Conservation (phyloP, 345 rosid genomes). For the Lepidium africanum region DNA sequence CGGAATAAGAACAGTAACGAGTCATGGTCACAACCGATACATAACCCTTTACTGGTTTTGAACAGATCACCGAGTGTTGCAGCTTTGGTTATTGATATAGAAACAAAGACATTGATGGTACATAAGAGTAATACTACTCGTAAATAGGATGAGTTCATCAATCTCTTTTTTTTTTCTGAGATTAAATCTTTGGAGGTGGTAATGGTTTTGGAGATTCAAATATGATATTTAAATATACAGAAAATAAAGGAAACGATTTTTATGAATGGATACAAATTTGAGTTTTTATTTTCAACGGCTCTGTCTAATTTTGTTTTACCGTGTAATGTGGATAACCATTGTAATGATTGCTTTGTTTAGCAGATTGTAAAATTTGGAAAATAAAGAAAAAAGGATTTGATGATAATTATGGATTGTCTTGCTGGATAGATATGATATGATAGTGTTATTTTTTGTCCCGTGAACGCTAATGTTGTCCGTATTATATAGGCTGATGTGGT, state of each 20-base stretch:
- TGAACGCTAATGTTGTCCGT: constrained; percentile 5
- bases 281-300: constrained; percentile 1
- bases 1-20: constrained; percentile 57
- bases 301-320: constrained; percentile 8
- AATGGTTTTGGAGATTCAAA: constrained; percentile 13
- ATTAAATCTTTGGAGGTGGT: constrained; percentile 12
- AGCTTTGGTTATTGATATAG: constrained; percentile 10
- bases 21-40: constrained; percentile 65
- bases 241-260: background rate
- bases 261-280: constrained; percentile 13
- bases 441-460: background rate
- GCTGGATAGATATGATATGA: constrained; percentile 2
- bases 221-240: constrained; percentile 9
- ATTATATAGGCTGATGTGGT: background rate
- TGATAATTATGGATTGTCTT: background rate
- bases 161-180: constrained; percentile 4
- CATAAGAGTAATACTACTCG: constrained; percentile 26
- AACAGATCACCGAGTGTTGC: constrained; percentile 28
- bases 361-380: background rate
- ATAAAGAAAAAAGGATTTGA: background rate
- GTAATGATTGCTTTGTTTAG: background rate
- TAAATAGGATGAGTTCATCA: constrained; percentile 31
- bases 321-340: constrained; percentile 13
- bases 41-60: constrained; percentile 46
- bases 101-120: constrained; percentile 12